Evolutionary conservation across 1,284 basidiomycete species (phyloP).

Genomic region (Cutaneotrichosporon cavernicola): DNA sequence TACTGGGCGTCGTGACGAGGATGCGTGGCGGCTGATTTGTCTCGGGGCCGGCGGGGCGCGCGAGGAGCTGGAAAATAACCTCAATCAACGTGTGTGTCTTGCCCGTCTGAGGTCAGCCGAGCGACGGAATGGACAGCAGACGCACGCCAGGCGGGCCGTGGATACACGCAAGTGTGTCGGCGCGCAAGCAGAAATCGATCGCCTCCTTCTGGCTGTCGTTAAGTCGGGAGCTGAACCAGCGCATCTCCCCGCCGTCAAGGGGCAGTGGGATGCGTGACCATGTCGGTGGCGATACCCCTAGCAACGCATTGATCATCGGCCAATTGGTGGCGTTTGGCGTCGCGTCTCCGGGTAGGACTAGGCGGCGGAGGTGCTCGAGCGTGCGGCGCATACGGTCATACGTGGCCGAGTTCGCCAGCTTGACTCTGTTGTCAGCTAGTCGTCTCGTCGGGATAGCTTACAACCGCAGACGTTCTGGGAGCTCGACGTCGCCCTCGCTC

Average conservation of each 20-base stretch:
- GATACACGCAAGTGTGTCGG: constrained; percentile 79
- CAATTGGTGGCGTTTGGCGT: constrained; percentile 24
- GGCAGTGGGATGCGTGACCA: constrained; percentile 26
- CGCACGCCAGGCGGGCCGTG: constrained; percentile 87
- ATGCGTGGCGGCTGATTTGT: constrained; percentile 55
- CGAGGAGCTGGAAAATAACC: constrained; percentile 77
- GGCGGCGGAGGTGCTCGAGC: constrained; percentile 63
- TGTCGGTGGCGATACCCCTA: constrained; percentile 58
- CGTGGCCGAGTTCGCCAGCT: constrained; percentile 86
- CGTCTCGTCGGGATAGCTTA: constrained; percentile 30
- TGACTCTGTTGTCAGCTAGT: constrained; percentile 58
- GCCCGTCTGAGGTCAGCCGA: constrained; percentile 59
- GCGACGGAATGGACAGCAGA: background rate
- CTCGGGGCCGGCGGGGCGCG: constrained; percentile 30
- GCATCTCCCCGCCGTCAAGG: constrained; percentile 43
- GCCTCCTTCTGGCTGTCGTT: constrained; percentile 83
- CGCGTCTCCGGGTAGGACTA: constrained; percentile 34
- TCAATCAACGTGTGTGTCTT: constrained; percentile 92
- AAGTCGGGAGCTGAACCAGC: constrained; percentile 71
- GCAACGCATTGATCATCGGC: constrained; percentile 63
- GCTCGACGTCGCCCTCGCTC: constrained; percentile 66
- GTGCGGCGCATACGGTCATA: constrained; percentile 87
- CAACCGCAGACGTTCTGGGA: constrained; percentile 78
- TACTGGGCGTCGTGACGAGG: constrained; percentile 56
- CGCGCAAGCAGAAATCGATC: constrained; percentile 50